A percentile compares a stretch with the other conserved stretches of the same genome.
Conservation (phyloP, 2,329 filamentous ascomycete genomes). For the Rugonectria rugulosa region DNA sequence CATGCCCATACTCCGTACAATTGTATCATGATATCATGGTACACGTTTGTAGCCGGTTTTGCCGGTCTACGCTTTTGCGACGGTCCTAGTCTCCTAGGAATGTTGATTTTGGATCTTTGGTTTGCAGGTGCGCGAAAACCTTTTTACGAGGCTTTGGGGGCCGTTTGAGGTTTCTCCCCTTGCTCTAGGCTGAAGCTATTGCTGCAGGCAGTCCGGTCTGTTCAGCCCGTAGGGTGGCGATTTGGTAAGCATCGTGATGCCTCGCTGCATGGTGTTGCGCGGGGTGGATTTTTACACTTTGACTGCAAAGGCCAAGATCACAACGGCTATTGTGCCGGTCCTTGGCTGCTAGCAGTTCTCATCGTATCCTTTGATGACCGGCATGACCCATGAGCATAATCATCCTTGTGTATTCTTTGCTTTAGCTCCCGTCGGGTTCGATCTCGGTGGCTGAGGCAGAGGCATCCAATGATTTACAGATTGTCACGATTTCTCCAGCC, state of each 20-base stretch:
- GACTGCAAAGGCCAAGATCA: background rate
- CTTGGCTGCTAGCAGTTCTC: background rate
- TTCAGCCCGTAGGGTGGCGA: background rate
- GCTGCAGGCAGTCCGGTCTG: background rate
- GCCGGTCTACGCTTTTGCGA: background rate
- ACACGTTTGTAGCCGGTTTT: background rate
- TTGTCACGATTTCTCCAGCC: background rate
- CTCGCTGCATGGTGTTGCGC: background rate
- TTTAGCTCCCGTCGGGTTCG: constrained; percentile 34
- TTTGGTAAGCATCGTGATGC: background rate
- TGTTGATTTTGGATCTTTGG: constrained; percentile 19
- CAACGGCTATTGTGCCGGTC: background rate
- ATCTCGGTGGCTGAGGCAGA: constrained; percentile 28
- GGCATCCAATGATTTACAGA: constrained; percentile 36
- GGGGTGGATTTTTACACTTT: background rate
- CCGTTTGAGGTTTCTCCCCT: constrained; percentile 5
- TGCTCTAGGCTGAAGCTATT: constrained; percentile 7
- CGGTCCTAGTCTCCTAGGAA: background rate
- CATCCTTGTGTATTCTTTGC: constrained; percentile 20
- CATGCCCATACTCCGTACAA: background rate
- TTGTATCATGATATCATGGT: background rate
- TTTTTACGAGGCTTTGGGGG: constrained; percentile 18
- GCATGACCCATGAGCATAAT: constrained; percentile 8
- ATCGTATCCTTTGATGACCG: constrained; percentile 8
- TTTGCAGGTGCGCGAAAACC: background rate